Base-by-base conservation (phyloP, 805 yeast genomes). In the Diddensiella santjacobensis region DNA sequence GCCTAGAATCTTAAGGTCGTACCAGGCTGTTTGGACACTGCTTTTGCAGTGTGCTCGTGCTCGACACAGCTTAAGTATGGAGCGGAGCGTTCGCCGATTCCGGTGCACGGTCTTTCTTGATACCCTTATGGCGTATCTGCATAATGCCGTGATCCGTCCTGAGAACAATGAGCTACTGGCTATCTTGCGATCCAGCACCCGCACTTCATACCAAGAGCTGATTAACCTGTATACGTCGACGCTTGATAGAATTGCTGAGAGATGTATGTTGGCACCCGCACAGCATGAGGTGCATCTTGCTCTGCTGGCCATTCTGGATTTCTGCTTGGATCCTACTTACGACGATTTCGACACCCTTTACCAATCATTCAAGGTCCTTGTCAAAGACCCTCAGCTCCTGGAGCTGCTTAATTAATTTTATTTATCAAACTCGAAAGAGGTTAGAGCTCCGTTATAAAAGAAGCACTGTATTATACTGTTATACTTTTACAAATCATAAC, bases 11-110 rank as follows among this genome's bases (percentile, higher is more conserved):
- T 6, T 40, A 17, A 19, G 8, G 17, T 17, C 6, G 24, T 40
- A 19, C 15, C 43, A 40, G 31, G 8, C 18, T 22, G 17, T 40
- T 4, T 40, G 43, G 43, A 23, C 11, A 17, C 5, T 40, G 17
- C 43, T 40, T 17, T 40, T 40, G 13, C 33, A 40, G 17, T 40
- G 43, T 17, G 10, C 43, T 4, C 15, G 31, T 6, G 33, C 33
- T 30, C 33, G 15, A n/a, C 20, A 11, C 20, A 17, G 13, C n/a
- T 22, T 40, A 6, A 40, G 24, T 10, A 5, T 22, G 4, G n/a
- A 11, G 4, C 17, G 19, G 13, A 17, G n/a, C 4, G 31, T n/a
- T 5, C 33, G 4, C n/a, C 20, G 17, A 4, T 40, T 23, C 19
- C 4, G 8, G 8, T 22, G 33, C 15, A 22, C 17, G 33, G 13